phyloP scores from a whole-genome alignment of 169 alveolate species.

The Cryptosporidium baileyi region DNA sequence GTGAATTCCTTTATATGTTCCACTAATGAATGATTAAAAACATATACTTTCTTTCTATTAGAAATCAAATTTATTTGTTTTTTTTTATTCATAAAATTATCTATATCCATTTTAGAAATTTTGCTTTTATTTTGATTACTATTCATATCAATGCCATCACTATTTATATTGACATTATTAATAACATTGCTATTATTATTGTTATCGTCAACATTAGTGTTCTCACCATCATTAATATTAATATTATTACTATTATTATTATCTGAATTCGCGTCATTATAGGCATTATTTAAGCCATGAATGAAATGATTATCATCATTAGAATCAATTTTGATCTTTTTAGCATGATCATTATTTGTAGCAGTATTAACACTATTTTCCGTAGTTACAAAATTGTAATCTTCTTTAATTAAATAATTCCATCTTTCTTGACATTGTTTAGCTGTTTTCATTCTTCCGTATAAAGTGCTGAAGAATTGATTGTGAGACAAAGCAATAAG shows the following conservation, averaged over 20 bases:
- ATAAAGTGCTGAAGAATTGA: slow-evolving; percentile 30
- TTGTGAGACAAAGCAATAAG: slow-evolving; percentile 53
- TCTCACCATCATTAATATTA: background rate
- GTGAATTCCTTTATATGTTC: slow-evolving; percentile 10
- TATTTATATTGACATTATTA: background rate
- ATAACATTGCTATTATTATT: background rate
- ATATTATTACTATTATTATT: background rate
- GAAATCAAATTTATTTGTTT: background rate
- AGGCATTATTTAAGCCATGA: background rate
- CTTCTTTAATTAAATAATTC: slow-evolving; percentile 31
- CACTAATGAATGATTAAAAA: background rate
- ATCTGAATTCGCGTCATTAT: background rate
- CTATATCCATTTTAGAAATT: slow-evolving; percentile 23
- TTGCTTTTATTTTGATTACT: background rate
- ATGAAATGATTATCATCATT: background rate
- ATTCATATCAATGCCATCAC: background rate
- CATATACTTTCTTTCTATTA: background rate
- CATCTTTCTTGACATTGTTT: slow-evolving; percentile 66
- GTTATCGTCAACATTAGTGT: background rate
- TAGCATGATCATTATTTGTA: background rate
- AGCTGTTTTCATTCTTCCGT: slow-evolving; percentile 66
- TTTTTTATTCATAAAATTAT: background rate
- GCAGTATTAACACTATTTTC: background rate
- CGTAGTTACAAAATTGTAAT: background rate
- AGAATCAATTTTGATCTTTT: background rate